phyloP scores from a whole-genome alignment of 106 monocot genomes.

The Iris macrosiphon region DNA sequence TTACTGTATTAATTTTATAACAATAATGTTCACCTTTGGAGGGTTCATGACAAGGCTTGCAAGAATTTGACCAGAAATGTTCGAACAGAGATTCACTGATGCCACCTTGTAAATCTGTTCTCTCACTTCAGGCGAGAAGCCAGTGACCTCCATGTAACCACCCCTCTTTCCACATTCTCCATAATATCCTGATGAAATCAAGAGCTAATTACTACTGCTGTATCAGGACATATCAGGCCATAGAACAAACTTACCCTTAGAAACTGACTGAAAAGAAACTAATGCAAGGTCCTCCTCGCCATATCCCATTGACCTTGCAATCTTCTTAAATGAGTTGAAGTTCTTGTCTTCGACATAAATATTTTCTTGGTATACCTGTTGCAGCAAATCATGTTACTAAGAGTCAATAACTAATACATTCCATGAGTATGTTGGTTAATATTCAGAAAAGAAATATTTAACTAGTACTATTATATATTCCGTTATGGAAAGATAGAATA shows the following conservation, averaged over 20 bases:
- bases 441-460: no score
- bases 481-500: no score
- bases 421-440: no score
- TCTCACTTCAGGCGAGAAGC: conserved; percentile 66
- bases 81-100: conserved; percentile 95
- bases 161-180: conserved; percentile 98
- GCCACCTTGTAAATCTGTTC: conserved; percentile 97
- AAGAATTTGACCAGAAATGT: conserved; percentile 93
- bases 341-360: conserved; percentile 80
- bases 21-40: conserved; percentile 53
- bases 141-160: conserved; percentile 94
- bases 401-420: no score
- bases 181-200: conserved; percentile 54
- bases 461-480: no score
- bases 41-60: conserved; percentile 94
- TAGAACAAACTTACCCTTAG: conserved; percentile 50
- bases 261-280: conserved; percentile 90
- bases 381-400: background rate
- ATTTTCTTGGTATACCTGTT: conserved; percentile 91
- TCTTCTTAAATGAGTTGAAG: conserved; percentile 93
- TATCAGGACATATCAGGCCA: background rate
- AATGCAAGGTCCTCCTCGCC: conserved; percentile 68
- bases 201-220: background rate
- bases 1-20: no score
- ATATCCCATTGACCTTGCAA: conserved; percentile 81